A percentile compares a stretch with the other conserved stretches of the same genome.
Conservation (phyloP, 2,329 filamentous ascomycete genomes). For the Ceratocystiopsis sp. region DNA sequence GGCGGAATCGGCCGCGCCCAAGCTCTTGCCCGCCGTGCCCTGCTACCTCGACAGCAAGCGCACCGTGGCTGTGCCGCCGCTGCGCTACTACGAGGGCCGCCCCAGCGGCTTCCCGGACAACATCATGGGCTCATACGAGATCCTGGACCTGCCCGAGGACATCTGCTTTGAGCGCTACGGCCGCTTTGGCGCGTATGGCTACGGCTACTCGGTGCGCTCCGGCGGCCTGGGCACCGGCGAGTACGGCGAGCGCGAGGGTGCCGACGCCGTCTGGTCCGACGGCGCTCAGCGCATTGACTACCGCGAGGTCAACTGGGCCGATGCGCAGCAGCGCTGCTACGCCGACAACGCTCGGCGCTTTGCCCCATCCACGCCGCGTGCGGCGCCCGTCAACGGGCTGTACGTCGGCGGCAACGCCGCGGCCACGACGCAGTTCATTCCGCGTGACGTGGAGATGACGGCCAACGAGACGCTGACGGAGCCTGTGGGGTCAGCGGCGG, state of each 20-base stretch:
- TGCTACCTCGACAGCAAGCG: conserved; percentile 62
- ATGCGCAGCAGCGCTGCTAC: conserved; percentile 58
- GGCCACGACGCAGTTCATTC: background rate
- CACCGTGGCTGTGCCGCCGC: conserved; percentile 46
- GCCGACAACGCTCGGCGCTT: conserved; percentile 56
- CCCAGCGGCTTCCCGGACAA: conserved; percentile 73
- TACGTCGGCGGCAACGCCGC: conserved; percentile 22
- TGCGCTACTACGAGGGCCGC: conserved; percentile 62
- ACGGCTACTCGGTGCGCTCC: conserved; percentile 62
- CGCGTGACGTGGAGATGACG: no score
- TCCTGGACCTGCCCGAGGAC: conserved; percentile 63
- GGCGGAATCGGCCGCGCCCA: no score
- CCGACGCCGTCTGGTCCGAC: conserved; percentile 61
- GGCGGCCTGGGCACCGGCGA: conserved; percentile 77
- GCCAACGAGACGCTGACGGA: no score
- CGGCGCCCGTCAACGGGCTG: conserved; percentile 30
- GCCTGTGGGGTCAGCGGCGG: no score
- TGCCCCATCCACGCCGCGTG: conserved; percentile 25
- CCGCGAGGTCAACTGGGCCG: conserved; percentile 59
- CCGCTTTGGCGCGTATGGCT: conserved; percentile 72
- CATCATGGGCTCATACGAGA: conserved; percentile 70
- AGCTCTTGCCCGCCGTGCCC: conserved; percentile 29
- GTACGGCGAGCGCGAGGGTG: conserved; percentile 65
- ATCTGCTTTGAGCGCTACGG: conserved; percentile 91
- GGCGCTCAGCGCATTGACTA: conserved; percentile 58